Conservation (phyloP, 257 asterid species). For the Primulina tabacum region DNA sequence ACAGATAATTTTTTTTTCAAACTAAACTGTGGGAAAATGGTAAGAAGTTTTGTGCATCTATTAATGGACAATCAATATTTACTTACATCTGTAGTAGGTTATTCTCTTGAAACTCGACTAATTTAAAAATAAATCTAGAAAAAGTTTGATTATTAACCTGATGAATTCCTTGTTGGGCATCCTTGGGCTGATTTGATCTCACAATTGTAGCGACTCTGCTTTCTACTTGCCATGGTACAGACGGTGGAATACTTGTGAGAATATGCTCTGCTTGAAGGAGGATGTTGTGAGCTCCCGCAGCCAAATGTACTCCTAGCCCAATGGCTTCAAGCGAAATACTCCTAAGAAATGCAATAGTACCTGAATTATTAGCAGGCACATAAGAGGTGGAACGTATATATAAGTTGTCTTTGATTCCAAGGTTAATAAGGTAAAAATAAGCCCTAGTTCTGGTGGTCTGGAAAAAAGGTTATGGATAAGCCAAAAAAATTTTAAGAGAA, state of each 20-base stretch:
- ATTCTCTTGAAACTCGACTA: neutral
- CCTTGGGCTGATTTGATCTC: conserved; percentile 87
- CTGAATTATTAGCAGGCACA: conserved; percentile 36
- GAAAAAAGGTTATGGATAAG: neutral
- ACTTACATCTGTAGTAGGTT: neutral
- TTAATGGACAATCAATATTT: conserved; percentile 8
- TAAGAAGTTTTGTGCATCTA: neutral
- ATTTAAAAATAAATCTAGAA: conserved; percentile 9
- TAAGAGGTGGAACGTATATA: conserved; percentile 4
- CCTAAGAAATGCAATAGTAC: conserved; percentile 84
- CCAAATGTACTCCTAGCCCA: conserved; percentile 94
- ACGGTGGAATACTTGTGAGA: conserved; percentile 76
- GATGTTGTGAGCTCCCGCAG: conserved; percentile 91
- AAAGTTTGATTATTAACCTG: conserved; percentile 50
- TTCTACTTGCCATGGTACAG: conserved; percentile 68
- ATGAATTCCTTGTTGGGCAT: conserved; percentile 90
- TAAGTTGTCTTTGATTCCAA: conserved; percentile 8
- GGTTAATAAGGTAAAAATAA: neutral
- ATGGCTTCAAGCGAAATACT: conserved; percentile 95
- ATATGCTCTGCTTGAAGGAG: conserved; percentile 90
- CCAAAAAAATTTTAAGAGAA: neutral
- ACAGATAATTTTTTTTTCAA: neutral
- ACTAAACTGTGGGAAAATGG: neutral
- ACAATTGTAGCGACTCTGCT: conserved; percentile 50
- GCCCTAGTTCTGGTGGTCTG: neutral